Evolutionary conservation across 352 stramenopile species (phyloP).

Genomic region (Phytophthora agathidicida): DNA sequence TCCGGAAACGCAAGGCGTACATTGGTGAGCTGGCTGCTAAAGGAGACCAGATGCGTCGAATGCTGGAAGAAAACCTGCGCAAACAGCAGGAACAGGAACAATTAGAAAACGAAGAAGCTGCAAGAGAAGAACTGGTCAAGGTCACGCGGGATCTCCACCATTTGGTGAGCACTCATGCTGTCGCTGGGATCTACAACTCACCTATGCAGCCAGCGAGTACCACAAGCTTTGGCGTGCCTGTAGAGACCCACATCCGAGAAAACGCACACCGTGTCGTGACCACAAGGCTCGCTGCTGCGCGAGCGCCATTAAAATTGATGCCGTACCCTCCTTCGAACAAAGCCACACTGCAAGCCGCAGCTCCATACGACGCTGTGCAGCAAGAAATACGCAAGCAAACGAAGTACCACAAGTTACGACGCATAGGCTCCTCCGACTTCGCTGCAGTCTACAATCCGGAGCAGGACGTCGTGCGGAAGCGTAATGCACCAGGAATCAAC

Average conservation of each 20-base stretch:
- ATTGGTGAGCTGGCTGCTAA: slow-evolving; percentile 55
- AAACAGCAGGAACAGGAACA: slow-evolving; percentile 56
- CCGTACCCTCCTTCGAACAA: slow-evolving; percentile 66
- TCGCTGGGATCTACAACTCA: slow-evolving; percentile 71
- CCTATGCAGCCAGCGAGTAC: slow-evolving; percentile 32
- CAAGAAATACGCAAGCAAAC: slow-evolving; percentile 58
- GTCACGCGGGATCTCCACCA: slow-evolving; percentile 72
- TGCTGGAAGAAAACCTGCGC: slow-evolving; percentile 47
- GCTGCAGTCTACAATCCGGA: slow-evolving; percentile 55
- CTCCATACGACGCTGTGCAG: slow-evolving; percentile 47
- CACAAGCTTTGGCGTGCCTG: slow-evolving; percentile 62
- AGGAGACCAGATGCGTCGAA: slow-evolving; percentile 51
- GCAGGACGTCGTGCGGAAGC: slow-evolving; percentile 40
- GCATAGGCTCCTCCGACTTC: slow-evolving; percentile 52
- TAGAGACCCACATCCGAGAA: slow-evolving; percentile 67
- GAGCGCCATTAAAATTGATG: slow-evolving; percentile 45
- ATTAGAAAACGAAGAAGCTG: slow-evolving; percentile 35
- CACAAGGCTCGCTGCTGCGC: slow-evolving; percentile 31
- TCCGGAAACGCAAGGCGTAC: slow-evolving; percentile 66
- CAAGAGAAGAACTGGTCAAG: slow-evolving; percentile 49
- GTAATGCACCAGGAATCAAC: slow-evolving; percentile 58
- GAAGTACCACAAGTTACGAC: slow-evolving; percentile 66
- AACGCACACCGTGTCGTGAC: slow-evolving; percentile 54
- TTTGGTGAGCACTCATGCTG: slow-evolving; percentile 56
- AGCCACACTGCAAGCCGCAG: slow-evolving; percentile 49